phyloP scores from a whole-genome alignment of 352 stramenopile genomes.

The Pythium brachiatum region DNA sequence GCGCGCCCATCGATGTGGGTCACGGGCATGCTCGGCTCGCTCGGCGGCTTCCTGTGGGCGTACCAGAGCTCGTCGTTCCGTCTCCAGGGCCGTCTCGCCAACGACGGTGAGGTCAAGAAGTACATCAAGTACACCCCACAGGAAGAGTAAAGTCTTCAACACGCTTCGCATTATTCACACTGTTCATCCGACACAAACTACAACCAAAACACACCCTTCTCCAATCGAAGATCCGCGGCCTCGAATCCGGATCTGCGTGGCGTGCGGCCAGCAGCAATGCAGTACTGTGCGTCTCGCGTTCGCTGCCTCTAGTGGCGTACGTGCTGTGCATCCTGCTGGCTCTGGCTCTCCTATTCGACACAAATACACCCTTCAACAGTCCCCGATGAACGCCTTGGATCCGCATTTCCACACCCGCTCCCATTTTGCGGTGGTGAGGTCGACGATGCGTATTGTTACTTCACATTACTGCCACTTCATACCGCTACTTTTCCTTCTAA shows the following conservation, averaged over 20 bases:
- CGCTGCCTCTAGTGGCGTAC: neutral
- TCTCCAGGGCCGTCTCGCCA: conserved; percentile 71
- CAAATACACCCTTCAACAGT: conserved; percentile 2
- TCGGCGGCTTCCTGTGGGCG: conserved; percentile 75
- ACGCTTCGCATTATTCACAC: conserved; percentile 2
- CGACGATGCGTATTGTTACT: neutral
- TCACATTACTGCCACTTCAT: conserved; percentile 16
- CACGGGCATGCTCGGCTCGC: conserved; percentile 67
- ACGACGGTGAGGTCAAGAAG: conserved; percentile 56
- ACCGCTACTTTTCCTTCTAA: conserved; percentile 19
- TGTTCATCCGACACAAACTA: neutral
- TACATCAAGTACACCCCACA: conserved; percentile 69
- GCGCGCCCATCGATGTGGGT: conserved; percentile 71
- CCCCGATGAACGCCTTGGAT: neutral
- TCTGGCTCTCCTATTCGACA: neutral
- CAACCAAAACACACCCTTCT: neutral
- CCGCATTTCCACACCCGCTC: neutral
- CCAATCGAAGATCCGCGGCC: conserved; percentile 3
- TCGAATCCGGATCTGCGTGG: neutral
- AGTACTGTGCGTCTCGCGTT: neutral
- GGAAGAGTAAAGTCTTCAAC: conserved; percentile 22
- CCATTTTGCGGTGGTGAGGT: conserved; percentile 15
- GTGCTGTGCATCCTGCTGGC: neutral
- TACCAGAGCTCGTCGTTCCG: conserved; percentile 83
- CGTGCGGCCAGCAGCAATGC: neutral